A percentile compares a stretch with the other conserved stretches of the same genome.
phyloP scores from a whole-genome alignment of 306 rosid species.

The Cicer bijugum region DNA sequence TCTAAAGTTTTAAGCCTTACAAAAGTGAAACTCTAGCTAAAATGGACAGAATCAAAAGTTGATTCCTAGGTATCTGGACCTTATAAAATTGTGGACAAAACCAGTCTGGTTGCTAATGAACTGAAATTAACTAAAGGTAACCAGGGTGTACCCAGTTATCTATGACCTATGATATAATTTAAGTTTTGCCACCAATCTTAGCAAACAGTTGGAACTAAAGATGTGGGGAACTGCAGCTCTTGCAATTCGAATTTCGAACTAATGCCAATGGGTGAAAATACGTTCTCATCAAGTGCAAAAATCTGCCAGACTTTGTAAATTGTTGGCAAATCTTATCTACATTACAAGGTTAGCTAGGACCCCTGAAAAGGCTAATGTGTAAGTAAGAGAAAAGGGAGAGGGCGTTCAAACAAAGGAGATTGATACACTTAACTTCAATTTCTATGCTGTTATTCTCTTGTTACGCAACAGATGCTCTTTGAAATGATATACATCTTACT shows the following conservation, averaged over 20 bases:
- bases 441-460: constrained; percentile 11
- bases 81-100: not conserved
- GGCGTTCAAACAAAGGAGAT: not conserved
- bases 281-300: not conserved
- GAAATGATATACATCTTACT: constrained; percentile 20
- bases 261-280: not conserved
- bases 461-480: not conserved
- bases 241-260: not conserved
- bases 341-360: not conserved
- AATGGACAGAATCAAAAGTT: not conserved
- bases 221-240: not conserved
- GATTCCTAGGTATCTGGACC: not conserved
- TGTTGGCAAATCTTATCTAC: not conserved
- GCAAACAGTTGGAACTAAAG: not conserved
- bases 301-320: not conserved
- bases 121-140: not conserved
- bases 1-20: not conserved
- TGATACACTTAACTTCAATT: not conserved
- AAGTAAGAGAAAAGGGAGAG: not conserved
- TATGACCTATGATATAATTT: not conserved
- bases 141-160: not conserved
- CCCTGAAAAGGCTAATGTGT: not conserved
- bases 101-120: not conserved
- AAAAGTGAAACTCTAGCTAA: not conserved
- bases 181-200: not conserved